phyloP scores from a whole-genome alignment of 345 rosid species.

The Linum tenue region DNA sequence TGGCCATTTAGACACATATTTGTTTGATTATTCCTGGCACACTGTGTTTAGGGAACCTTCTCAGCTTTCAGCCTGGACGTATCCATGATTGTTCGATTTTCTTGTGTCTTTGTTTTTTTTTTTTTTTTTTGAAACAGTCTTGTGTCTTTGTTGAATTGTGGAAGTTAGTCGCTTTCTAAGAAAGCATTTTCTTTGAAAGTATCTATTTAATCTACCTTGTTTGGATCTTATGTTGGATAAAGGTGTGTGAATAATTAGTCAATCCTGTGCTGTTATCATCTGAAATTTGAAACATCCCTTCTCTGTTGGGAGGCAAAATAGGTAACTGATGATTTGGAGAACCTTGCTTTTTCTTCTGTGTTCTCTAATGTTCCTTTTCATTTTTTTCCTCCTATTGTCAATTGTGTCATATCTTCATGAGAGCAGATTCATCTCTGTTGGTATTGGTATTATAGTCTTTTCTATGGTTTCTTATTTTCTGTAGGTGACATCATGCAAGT shows the following conservation, averaged over 20 bases:
- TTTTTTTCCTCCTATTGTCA: not conserved
- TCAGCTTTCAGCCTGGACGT: not conserved
- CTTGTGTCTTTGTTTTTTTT: not conserved
- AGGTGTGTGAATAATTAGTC: too few species aligned
- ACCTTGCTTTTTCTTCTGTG: not conserved
- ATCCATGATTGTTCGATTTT: not conserved
- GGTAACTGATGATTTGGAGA: not conserved
- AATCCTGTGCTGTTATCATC: not conserved
- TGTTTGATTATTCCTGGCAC: not conserved
- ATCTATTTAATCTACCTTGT: not conserved
- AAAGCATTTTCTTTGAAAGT: not conserved
- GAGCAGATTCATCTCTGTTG: not conserved
- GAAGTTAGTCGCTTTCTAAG: not conserved
- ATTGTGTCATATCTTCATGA: not conserved
- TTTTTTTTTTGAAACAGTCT: not conserved
- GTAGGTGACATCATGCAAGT: constrained; percentile 59
- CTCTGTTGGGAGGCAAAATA: not conserved
- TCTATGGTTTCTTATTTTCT: not conserved
- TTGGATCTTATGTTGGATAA: not conserved
- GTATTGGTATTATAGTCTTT: not conserved
- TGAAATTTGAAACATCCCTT: not conserved
- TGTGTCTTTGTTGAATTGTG: not conserved
- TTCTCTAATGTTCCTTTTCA: not conserved
- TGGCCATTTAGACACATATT: not conserved
- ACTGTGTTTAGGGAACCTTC: not conserved